Base-by-base conservation (phyloP, 768 basidiomycete genomes). In the Xerocomellus intermedius region DNA sequence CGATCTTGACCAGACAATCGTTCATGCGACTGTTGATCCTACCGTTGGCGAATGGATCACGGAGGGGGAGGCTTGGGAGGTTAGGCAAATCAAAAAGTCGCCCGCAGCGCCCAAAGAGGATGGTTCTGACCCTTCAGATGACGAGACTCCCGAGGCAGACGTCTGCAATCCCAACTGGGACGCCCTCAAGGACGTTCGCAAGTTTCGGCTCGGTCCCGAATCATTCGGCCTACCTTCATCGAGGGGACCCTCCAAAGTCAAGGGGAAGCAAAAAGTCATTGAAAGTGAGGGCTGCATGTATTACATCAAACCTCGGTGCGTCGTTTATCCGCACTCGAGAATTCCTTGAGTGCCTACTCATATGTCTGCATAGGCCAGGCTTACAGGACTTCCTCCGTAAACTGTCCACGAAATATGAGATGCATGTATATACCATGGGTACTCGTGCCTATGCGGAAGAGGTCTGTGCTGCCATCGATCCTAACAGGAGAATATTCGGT, bases 371-470 rank as follows among this genome's bases (percentile, higher is more conserved):
- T 36, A 86, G 94, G 61, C 94, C 94, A 8, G 91, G 93, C n/a
- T 82, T 94, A 74, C 74, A 78, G 52, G 79, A 83, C 44, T 98
- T 99, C 71, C 77, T 99, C 49, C 74, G 75, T 56, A 77, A 79
- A 42, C 81, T 89, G 60, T 81, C 89, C 35, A 74, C 77, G 47
- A 86, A 89, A 66, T 99, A 96, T 72, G 95, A 98, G 74, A 94
- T 98, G 94, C 97, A 98, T 70, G 95, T 99, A 44, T 99, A 99
- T 73, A 99, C 96, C 22, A 98, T 98, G 95, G 97, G 97, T 51
- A 98, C 96, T 24, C 85, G 97, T 42, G 88, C 93, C 42, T 99
- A 98, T 72, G 97, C 97, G 36, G 91, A 94, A 71, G 83, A 94
- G 70, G 96, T 98, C 19, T 97, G 94, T 71, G 83, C 87, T 44